Conservation (phyloP, 139 green algal species). For the Gonium pectorale region DNA sequence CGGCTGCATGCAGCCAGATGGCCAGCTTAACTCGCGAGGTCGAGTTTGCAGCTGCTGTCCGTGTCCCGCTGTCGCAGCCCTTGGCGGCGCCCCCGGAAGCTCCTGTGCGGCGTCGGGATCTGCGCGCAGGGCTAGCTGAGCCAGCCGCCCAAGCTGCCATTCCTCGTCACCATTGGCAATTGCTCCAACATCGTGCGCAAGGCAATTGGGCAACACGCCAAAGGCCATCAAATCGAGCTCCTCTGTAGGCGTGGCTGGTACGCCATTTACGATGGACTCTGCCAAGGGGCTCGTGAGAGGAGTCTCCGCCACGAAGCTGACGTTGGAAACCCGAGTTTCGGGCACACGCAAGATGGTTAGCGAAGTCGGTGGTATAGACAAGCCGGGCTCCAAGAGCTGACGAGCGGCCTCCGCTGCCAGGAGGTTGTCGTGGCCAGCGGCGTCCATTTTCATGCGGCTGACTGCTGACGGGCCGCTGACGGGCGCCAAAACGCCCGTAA, state of each 20-base stretch:
- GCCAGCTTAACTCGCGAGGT: too few species aligned
- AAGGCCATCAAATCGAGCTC: conserved; percentile 11
- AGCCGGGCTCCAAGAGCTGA: neutral
- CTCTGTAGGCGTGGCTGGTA: conserved; percentile 26
- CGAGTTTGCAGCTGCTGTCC: neutral
- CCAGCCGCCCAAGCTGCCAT: too few species aligned
- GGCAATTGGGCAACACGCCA: too few species aligned
- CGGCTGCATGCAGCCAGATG: neutral
- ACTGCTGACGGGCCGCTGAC: neutral
- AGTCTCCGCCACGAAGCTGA: conserved; percentile 23
- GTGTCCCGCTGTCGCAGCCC: neutral
- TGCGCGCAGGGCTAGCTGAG: too few species aligned
- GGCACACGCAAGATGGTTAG: too few species aligned
- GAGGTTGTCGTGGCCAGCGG: neutral
- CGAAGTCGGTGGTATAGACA: neutral
- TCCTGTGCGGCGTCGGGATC: too few species aligned
- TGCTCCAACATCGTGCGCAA: too few species aligned
- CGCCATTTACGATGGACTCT: neutral
- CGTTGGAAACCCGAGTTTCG: neutral
- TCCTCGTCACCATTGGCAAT: too few species aligned
- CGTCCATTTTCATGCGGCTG: neutral
- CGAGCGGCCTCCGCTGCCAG: neutral
- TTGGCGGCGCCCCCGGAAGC: too few species aligned
- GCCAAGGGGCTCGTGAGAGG: neutral
- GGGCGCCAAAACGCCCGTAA: too few species aligned